A percentile compares a stretch with the other conserved stretches of the same genome.
Conservation (phyloP, 2,329 filamentous ascomycete species). For the Dactylellina drechsleri region DNA sequence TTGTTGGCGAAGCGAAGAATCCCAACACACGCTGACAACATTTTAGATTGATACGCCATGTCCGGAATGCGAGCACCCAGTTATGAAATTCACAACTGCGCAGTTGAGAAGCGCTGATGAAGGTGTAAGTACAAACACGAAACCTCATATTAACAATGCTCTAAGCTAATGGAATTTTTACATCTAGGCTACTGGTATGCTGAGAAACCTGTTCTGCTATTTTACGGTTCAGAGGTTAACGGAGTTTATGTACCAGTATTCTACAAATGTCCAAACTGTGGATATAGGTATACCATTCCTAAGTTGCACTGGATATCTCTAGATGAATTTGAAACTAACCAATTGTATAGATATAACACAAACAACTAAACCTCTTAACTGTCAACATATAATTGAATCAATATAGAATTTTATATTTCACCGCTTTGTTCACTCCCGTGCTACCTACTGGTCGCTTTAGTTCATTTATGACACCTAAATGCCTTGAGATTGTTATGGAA, state of each 20-base stretch:
- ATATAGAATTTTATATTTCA: too few relatives aligned
- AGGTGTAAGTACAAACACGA: constrained; percentile 73
- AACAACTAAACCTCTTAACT: constrained; percentile 21
- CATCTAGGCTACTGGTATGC: constrained; percentile 37
- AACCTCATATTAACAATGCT: constrained; percentile 57
- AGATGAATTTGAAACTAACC: constrained; percentile 8
- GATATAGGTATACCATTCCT: constrained; percentile 22
- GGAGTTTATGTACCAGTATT: constrained; percentile 33
- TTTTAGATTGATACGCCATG: constrained; percentile 72
- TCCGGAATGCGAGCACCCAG: constrained; percentile 79
- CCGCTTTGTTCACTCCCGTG: too few relatives aligned
- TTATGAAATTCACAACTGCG: constrained; percentile 84
- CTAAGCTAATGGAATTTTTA: background rate
- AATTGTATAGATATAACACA: constrained; percentile 37
- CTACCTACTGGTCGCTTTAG: too few relatives aligned
- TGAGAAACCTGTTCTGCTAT: constrained; percentile 32
- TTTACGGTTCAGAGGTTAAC: constrained; percentile 55
- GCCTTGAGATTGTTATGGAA: too few relatives aligned
- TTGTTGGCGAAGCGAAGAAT: background rate
- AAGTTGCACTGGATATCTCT: background rate
- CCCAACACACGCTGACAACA: background rate
- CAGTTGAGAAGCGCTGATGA: constrained; percentile 94
- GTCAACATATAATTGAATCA: too few relatives aligned
- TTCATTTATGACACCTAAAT: too few relatives aligned
- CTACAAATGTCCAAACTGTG: constrained; percentile 48